Evolutionary conservation across 2,329 filamentous ascomycete species (phyloP).

Genomic region (Aspergillus fischeri): DNA sequence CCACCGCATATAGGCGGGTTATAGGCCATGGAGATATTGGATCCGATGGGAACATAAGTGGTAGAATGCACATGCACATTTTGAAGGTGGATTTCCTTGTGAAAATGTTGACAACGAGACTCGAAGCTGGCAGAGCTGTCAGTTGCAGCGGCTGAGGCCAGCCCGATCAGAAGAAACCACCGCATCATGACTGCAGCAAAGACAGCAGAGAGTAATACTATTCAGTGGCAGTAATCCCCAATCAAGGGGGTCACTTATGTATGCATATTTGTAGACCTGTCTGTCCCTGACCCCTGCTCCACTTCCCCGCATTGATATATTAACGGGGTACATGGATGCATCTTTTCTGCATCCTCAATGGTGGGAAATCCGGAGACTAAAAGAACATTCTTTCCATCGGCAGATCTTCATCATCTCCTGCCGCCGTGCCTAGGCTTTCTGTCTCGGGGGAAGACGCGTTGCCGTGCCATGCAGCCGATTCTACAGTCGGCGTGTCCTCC

Average conservation of each 20-base stretch:
- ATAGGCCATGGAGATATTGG: slow-evolving; percentile 37
- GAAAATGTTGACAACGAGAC: neutral
- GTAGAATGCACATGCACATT: neutral
- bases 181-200: neutral
- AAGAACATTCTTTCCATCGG: neutral
- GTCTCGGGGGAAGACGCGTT: neutral
- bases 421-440: neutral
- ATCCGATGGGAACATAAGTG: slow-evolving; percentile 31
- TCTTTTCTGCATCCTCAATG: neutral
- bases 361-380: neutral
- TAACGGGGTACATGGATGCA: neutral
- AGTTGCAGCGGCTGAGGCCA: neutral
- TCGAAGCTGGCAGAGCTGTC: neutral
- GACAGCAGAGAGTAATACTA: neutral
- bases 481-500: too few relatives aligned
- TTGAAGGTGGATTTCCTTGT: neutral
- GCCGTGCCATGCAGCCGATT: neutral
- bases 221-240: neutral
- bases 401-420: neutral
- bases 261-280: neutral
- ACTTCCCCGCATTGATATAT: neutral
- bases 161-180: neutral
- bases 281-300: neutral
- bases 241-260: neutral
- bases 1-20: slow-evolving; percentile 35